A percentile compares a stretch with the other conserved stretches of the same genome.
These are phyloP conservation scores for Raffaelea albimanens DNA, from an alignment of 2,329 filamentous ascomycete genomes.

Conservation along the genomic window DNA sequence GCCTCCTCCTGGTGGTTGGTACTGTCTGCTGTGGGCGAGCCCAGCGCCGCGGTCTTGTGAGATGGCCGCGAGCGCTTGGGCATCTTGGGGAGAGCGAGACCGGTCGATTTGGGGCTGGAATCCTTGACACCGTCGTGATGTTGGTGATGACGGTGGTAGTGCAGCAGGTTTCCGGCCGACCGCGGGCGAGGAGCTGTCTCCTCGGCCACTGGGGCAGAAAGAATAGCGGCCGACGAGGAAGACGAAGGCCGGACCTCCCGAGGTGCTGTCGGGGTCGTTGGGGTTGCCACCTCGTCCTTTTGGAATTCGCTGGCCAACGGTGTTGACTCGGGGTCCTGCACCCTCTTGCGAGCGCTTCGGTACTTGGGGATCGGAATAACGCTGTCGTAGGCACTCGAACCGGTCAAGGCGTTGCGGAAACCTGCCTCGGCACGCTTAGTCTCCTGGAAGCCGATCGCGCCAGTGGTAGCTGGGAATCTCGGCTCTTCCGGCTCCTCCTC, in stretches of 20 bases:
- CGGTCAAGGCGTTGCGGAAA: conserved; percentile 20
- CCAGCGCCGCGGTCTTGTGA: neutral
- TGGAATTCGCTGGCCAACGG: too few relatives aligned
- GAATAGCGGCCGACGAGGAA: too few relatives aligned
- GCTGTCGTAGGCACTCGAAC: conserved; percentile 15
- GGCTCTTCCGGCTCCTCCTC: neutral
- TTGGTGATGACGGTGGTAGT: neutral
- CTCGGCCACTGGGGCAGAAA: too few relatives aligned
- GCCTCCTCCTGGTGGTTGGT: too few relatives aligned
- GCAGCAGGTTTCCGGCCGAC: neutral
- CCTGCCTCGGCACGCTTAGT: conserved; percentile 16
- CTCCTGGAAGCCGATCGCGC: conserved; percentile 21
- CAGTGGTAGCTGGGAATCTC: conserved; percentile 15
- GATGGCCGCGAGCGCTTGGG: neutral
- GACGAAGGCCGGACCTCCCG: neutral
- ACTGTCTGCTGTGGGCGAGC: neutral
- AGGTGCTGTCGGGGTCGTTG: neutral
- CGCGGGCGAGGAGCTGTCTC: too few relatives aligned
- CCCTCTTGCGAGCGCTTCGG: neutral
- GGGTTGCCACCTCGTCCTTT: neutral
- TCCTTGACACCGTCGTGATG: neutral
- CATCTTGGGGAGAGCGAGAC: neutral
- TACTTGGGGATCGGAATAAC: neutral
- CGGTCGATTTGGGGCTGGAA: neutral
- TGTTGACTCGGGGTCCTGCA: too few relatives aligned